Conservation (phyloP, 306 rosid species). For the Malus asiatica region DNA sequence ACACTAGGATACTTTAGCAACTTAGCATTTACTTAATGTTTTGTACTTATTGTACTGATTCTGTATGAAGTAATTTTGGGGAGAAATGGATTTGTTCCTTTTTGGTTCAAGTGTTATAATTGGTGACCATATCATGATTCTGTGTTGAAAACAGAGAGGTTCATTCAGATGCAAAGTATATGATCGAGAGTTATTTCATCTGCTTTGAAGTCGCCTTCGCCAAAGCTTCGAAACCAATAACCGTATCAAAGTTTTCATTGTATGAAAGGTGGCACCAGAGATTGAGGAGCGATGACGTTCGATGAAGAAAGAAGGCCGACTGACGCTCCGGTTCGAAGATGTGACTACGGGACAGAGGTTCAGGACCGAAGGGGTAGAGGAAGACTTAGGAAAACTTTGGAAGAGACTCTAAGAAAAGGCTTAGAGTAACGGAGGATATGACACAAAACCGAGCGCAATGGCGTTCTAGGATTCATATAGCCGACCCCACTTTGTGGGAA, state of each 20-base stretch:
- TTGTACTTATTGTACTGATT: background rate
- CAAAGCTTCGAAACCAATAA: background rate
- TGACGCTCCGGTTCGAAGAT: too few species aligned
- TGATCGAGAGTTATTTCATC: background rate
- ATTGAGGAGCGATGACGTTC: background rate
- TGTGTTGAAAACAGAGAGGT: background rate
- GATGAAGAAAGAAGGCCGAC: background rate
- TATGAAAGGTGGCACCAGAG: background rate
- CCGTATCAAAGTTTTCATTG: too few species aligned
- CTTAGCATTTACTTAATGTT: background rate
- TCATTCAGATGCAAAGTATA: background rate
- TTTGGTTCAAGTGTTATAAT: background rate
- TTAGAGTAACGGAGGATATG: too few species aligned
- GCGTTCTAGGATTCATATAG: too few species aligned
- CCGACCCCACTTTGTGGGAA: too few species aligned
- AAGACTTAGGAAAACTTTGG: too few species aligned
- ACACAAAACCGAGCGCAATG: too few species aligned
- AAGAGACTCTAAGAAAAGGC: too few species aligned
- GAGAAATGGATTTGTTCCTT: background rate
- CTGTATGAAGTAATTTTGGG: background rate
- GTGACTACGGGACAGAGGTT: too few species aligned
- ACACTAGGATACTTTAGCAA: background rate
- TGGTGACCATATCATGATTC: background rate
- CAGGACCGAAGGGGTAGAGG: too few species aligned
- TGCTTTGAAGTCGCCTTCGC: background rate